Conservation (phyloP, 345 rosid genomes). For the Boechera retrofracta region DNA sequence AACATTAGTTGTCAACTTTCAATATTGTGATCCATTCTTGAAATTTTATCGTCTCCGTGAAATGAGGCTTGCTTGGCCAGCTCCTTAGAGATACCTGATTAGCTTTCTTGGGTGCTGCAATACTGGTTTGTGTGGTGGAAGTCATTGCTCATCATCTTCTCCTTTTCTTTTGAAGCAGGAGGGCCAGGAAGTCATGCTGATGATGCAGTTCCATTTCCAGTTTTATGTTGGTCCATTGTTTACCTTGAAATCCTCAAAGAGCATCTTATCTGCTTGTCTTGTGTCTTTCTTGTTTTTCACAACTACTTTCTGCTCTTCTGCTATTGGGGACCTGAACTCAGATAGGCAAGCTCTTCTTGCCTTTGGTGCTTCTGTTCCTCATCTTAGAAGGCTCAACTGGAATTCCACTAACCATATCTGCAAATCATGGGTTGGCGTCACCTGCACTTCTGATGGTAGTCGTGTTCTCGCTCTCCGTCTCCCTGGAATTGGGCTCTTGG, state of each 20-base stretch:
- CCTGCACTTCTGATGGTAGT: slow-evolving; percentile 50
- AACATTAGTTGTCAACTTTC: slow-evolving; percentile 21
- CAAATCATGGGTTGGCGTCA: slow-evolving; percentile 75
- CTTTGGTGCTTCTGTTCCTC: slow-evolving; percentile 64
- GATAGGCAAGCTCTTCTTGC: slow-evolving; percentile 75
- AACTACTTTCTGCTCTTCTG: slow-evolving; percentile 46
- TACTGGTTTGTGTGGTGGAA: slow-evolving; percentile 36
- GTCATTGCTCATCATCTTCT: slow-evolving; percentile 32
- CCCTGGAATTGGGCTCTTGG: slow-evolving; percentile 77
- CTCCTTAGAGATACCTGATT: slow-evolving; percentile 2
- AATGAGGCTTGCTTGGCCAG: neutral
- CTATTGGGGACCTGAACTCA: slow-evolving; percentile 60
- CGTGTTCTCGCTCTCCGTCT: slow-evolving; percentile 64
- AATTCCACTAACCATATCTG: slow-evolving; percentile 56
- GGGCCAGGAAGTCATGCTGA: slow-evolving; percentile 36
- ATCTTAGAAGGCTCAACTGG: slow-evolving; percentile 69
- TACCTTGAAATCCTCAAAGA: slow-evolving; percentile 45
- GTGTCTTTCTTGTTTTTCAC: slow-evolving; percentile 45
- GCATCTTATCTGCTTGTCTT: slow-evolving; percentile 41
- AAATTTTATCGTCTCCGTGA: neutral
- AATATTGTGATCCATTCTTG: slow-evolving; percentile 20
- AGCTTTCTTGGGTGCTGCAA: slow-evolving; percentile 4
- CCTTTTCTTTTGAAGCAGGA: slow-evolving; percentile 52
- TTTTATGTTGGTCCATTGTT: slow-evolving; percentile 25
- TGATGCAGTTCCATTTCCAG: slow-evolving; percentile 37